A percentile compares a stretch with the other conserved stretches of the same genome.
These are phyloP conservation scores for Phytophthora megakarya DNA, from an alignment of 352 stramenopile genomes.

Conservation along the genomic window DNA sequence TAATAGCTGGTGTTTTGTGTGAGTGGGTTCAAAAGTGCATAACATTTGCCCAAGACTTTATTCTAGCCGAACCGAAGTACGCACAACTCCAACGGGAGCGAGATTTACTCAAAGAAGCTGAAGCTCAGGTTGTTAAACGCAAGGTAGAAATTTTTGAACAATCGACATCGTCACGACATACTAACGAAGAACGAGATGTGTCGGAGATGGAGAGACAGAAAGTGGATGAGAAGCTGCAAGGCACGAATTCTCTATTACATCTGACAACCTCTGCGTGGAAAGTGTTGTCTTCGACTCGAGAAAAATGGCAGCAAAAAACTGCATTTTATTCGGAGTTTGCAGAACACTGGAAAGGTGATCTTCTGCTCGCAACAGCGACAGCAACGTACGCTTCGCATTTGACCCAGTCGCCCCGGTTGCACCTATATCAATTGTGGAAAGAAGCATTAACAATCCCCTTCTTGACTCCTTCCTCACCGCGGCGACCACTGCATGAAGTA, in stretches of 20 bases:
- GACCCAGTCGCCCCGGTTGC: conserved; percentile 31
- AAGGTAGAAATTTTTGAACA: conserved; percentile 51
- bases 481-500: conserved; percentile 28
- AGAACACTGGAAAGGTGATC: conserved; percentile 54
- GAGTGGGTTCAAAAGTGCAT: conserved; percentile 68
- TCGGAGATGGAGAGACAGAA: conserved; percentile 60
- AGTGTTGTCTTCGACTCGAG: conserved; percentile 47
- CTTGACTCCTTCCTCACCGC: conserved; percentile 36
- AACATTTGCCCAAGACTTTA: conserved; percentile 46
- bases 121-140: conserved; percentile 36
- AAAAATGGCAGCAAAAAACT: conserved; percentile 45
- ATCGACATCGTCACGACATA: conserved; percentile 37
- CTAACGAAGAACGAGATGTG: conserved; percentile 40
- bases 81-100: conserved; percentile 56
- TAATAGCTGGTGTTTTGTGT: conserved; percentile 60
- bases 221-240: conserved; percentile 53
- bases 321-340: conserved; percentile 50
- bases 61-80: conserved; percentile 65
- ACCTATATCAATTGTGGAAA: conserved; percentile 40
- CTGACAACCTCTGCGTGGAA: conserved; percentile 62
- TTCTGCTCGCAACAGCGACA: conserved; percentile 62
- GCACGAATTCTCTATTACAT: conserved; percentile 60
- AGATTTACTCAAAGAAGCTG: conserved; percentile 42
- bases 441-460: conserved; percentile 35
- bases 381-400: conserved; percentile 53